These are phyloP conservation scores for Phyllachora maydis DNA, from an alignment of 2,329 filamentous ascomycete genomes.

Conservation along the genomic window DNA sequence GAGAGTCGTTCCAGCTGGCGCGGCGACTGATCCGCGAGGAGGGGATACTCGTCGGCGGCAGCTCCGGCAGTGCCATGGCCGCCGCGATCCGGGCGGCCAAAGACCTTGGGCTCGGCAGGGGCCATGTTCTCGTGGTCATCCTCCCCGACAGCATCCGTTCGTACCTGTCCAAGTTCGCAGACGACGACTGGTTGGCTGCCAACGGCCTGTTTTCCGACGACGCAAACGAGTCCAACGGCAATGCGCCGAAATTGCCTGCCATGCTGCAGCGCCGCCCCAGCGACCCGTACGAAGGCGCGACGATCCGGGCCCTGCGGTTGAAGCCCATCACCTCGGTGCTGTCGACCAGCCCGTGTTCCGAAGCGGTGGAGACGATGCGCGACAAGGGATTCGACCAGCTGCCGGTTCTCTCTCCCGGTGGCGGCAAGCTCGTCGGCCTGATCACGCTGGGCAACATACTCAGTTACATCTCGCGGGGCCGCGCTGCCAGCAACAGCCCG, in stretches of 20 bases:
- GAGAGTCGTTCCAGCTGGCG: conserved; percentile 79
- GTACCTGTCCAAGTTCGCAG: conserved; percentile 95
- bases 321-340: conserved; percentile 84
- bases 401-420: conserved; percentile 56
- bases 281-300: conserved; percentile 60
- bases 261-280: conserved; percentile 15
- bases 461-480: conserved; percentile 69
- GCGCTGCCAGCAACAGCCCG: conserved; percentile 50
- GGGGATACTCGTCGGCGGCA: conserved; percentile 81
- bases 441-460: conserved; percentile 91
- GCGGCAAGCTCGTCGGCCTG: conserved; percentile 63
- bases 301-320: conserved; percentile 62
- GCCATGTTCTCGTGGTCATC: conserved; percentile 77
- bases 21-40: conserved; percentile 83
- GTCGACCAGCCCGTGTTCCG: conserved; percentile 49
- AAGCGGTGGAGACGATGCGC: conserved; percentile 93
- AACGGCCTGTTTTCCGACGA: conserved; percentile 69
- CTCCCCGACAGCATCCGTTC: conserved; percentile 92
- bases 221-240: conserved; percentile 12
- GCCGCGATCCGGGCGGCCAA: conserved; percentile 12
- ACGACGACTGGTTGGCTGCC: conserved; percentile 96
- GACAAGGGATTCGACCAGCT: conserved; percentile 97
- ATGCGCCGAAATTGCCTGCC: conserved; percentile 23
- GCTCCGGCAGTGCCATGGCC: conserved; percentile 61
- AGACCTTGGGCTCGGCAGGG: conserved; percentile 29